These are phyloP conservation scores for Marchantia paleacea DNA, from an alignment of 225 moss, liverwort and hornwort species.

Conservation along the genomic window DNA sequence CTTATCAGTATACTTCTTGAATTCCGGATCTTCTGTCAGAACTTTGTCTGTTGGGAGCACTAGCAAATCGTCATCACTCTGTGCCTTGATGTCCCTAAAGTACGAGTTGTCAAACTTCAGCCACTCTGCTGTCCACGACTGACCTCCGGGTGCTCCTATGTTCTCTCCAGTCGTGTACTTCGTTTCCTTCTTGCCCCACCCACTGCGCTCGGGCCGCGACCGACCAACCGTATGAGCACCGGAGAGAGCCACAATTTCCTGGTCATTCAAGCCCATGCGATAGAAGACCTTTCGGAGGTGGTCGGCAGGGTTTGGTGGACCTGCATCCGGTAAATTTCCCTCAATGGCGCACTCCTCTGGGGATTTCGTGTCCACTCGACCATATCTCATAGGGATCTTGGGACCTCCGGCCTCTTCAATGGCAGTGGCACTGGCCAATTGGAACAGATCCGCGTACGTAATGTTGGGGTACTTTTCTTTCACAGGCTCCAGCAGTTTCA, in stretches of 20 bases:
- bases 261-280: conserved; percentile 75
- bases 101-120: conserved; percentile 94
- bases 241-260: conserved; percentile 55
- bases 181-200: conserved; percentile 73
- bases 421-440: conserved; percentile 84
- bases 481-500: conserved; percentile 50
- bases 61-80: conserved; percentile 72
- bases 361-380: conserved; percentile 52
- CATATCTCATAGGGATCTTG: conserved; percentile 64
- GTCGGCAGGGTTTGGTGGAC: conserved; percentile 62
- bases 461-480: conserved; percentile 67
- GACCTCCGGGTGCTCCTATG: conserved; percentile 71
- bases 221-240: conserved; percentile 91
- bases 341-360: conserved; percentile 65
- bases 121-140: conserved; percentile 97
- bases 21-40: conserved; percentile 66
- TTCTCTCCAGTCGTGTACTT: conserved; percentile 60
- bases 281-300: conserved; percentile 83
- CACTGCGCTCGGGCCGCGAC: conserved; percentile 75
- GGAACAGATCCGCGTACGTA: conserved; percentile 75
- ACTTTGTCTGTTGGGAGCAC: conserved; percentile 82
- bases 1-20: conserved; percentile 71
- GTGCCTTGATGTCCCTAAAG: conserved; percentile 79
- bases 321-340: conserved; percentile 70
- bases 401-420: conserved; percentile 87